Evolutionary conservation across 2,329 filamentous ascomycete genomes (phyloP).

Genomic region (Fusarium nodosum): DNA sequence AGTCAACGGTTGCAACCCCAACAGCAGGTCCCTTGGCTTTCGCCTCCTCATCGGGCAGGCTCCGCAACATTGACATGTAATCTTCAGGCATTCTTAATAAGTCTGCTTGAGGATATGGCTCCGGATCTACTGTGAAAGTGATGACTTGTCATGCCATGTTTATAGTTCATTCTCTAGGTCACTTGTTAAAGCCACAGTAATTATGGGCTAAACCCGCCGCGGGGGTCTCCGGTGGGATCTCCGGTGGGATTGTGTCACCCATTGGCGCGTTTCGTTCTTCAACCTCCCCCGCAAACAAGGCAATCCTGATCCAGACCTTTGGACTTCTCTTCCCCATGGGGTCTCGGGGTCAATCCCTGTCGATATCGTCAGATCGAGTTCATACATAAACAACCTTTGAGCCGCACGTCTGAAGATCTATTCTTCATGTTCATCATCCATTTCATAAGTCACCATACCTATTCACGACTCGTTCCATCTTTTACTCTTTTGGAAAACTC

Average conservation of each 20-base stretch:
- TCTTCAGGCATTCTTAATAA: slow-evolving; percentile 14
- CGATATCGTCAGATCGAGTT: neutral
- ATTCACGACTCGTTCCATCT: neutral
- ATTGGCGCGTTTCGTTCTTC: slow-evolving; percentile 5
- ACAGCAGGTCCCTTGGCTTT: slow-evolving; percentile 12
- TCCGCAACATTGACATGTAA: slow-evolving; percentile 20
- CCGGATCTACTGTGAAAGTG: neutral
- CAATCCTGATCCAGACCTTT: neutral
- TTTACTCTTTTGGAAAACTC: too few species aligned
- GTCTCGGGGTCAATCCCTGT: slow-evolving; percentile 3
- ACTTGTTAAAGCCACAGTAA: neutral
- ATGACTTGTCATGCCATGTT: neutral
- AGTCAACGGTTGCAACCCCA: slow-evolving; percentile 16
- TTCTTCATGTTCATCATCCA: neutral
- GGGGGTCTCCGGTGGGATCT: slow-evolving; percentile 2
- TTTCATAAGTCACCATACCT: neutral
- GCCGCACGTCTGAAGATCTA: slow-evolving; percentile 1
- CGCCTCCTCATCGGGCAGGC: neutral
- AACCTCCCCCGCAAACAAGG: slow-evolving; percentile 4
- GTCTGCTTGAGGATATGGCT: neutral
- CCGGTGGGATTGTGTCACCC: neutral
- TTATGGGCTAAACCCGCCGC: neutral
- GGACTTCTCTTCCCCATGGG: slow-evolving; percentile 13
- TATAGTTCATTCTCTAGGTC: slow-evolving; percentile 5
- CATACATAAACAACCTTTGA: slow-evolving; percentile 9